A percentile compares a stretch with the other conserved stretches of the same genome.
Conservation (phyloP, 2,329 filamentous ascomycete genomes). For the Ceratocystis harringtonii region DNA sequence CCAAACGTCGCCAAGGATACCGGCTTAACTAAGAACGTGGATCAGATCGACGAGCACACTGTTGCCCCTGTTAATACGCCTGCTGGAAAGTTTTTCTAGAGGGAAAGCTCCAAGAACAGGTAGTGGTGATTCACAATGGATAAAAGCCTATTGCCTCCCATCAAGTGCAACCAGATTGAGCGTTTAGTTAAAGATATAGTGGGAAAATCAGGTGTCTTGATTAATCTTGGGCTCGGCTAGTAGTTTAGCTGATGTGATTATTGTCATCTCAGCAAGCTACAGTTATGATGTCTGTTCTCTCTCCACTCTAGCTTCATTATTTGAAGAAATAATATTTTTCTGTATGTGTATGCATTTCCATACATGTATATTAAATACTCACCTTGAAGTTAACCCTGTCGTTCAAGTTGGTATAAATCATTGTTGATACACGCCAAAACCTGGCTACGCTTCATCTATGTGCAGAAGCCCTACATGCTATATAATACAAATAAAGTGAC, state of each 20-base stretch:
- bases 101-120: constrained; percentile 2
- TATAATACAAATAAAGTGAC: constrained; percentile 17
- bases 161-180: too few species aligned
- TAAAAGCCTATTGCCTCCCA: not conserved
- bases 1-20: not conserved
- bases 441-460: constrained; percentile 9
- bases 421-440: constrained; percentile 15
- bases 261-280: not conserved
- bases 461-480: constrained; percentile 10
- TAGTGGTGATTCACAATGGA: not conserved
- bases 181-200: too few species aligned
- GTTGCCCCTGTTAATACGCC: constrained; percentile 22
- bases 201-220: too few species aligned
- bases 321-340: too few species aligned
- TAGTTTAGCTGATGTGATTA: not conserved
- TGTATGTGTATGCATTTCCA: too few species aligned
- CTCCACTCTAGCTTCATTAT: not conserved
- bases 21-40: constrained; percentile 13
- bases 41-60: constrained; percentile 19
- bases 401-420: not conserved
- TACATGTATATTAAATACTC: too few species aligned
- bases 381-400: not conserved
- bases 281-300: not conserved
- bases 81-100: constrained; percentile 40
- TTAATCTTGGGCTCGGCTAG: too few species aligned